Base-by-base conservation (phyloP, 1,139 yeast genomes). In the Debaryomycetaceae sp. region DNA sequence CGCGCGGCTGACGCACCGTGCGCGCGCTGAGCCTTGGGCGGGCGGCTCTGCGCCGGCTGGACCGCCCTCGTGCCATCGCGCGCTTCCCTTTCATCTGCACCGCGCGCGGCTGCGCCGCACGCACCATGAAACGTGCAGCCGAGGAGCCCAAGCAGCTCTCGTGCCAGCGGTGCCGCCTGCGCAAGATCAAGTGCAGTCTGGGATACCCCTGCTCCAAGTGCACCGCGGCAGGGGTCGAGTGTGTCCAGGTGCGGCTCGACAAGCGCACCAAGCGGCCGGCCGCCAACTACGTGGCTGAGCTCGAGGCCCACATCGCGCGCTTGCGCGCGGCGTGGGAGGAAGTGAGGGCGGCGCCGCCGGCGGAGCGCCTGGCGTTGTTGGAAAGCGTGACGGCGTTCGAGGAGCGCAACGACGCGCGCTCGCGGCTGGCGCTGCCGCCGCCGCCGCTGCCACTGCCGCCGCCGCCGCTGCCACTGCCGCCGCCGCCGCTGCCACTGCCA, bases 151-250 rank as follows among this genome's bases (percentile, higher is more conserved):
- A 29, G 18, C 32, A 29, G 16, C 25, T 32, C 8, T 56, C 63
- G 29, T 74, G 80, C 44, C 67, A 65, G 42, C 48, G 74, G 30
- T 75, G 81, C 44, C 56, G 80, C 14, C 41, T 56, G n/a, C 59
- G 75, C 30, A 70, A 75, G 44, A 72, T 74, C 40, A 72, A 71
- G 46, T 76, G 83, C 46, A 67, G 71, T 42, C 55, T 62, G 33
- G 63, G 60, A 7, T 52, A 48, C 31, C 82, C 82, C 0, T 76
- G 83, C 42, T 53, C 63, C 16, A 62, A 62, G 30, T 76, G 83
- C 47, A 47, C 50, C 15, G 63, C 61, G 35, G 56, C 65, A 5
- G 58, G 61, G 3, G 56, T 65, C 10, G 71, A 66, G 28, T 76
- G 83, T 46, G 56, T 71, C 17, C 64, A 64, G 27, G 62, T 69